Base-by-base conservation (phyloP, 2,329 filamentous ascomycete species). In the Chaetomiaceae sp. region DNA sequence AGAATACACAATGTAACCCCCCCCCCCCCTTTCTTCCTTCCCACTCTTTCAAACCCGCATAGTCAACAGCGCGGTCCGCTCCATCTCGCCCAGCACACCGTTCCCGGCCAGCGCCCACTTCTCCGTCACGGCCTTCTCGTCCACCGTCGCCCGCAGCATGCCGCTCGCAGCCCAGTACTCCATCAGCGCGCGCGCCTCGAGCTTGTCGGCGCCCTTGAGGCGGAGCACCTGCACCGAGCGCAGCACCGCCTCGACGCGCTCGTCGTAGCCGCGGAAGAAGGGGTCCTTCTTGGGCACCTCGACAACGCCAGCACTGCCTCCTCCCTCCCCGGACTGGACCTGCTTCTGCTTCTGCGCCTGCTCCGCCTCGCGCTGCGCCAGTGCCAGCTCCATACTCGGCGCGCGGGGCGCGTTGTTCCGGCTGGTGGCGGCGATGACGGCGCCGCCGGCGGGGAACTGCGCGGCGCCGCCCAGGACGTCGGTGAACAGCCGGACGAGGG, bases 161-260 rank as follows among this genome's bases (percentile, higher is more conserved):
- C 92, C 94, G 68, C 89, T 95, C 32, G 82, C 83, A 5, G 89
- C 90, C 77, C 92, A 97, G 73, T 96, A 97, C 74, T 96, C 90
- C 83, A 97, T 86, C 62, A 95, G 75, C 1, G 83, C 79, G 55
- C 86, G 81, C 10, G 89, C 84, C 72, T 97, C 92, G 2, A 78
- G 72, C 70, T 85, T 88, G 62, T 75, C 85, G 60, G 96, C 64
- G 8, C 89, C 87, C 37, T 79, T 76, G 18, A 96, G 66, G 18
- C 80, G 77, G 48, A 84, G 59, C 2, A 83, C 72, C 54, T 72
- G 68, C 36, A 78, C 73, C 40, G 74, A 73, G 57, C 75, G 69
- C 48, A 86, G 70, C 1, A 71, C 72, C 20, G 75, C 75, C 58
- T 80, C 79, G 38, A 79, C 76, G 36, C 80, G 75, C 48, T 74